phyloP scores from a whole-genome alignment of 805 yeast genomes.

The Brettanomyces bruxellensis region DNA sequence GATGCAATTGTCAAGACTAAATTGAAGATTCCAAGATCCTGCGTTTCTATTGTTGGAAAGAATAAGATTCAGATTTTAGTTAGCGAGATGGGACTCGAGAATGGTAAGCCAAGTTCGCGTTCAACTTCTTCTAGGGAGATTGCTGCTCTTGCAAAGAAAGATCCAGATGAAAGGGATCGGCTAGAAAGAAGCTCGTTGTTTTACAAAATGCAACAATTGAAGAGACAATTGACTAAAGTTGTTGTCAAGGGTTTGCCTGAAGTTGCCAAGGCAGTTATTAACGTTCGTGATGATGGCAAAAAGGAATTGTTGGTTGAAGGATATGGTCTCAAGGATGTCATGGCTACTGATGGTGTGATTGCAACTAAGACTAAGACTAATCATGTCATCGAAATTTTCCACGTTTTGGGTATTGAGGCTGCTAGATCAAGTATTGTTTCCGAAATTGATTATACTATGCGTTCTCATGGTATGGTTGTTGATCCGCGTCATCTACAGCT shows the following conservation, averaged over 20 bases:
- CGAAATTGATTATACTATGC: slow-evolving; percentile 96
- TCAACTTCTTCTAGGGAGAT: slow-evolving; percentile 27
- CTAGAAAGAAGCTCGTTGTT: slow-evolving; percentile 46
- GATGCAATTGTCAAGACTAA: slow-evolving; percentile 75
- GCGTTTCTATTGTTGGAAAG: slow-evolving; percentile 57
- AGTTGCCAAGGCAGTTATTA: slow-evolving; percentile 92
- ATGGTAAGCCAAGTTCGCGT: slow-evolving; percentile 33
- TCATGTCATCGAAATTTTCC: slow-evolving; percentile 82
- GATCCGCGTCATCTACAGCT: slow-evolving; percentile 99
- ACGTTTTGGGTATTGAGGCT: slow-evolving; percentile 95
- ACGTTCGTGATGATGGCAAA: slow-evolving; percentile 75
- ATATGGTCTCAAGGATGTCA: slow-evolving; percentile 89
- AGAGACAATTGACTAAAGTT: slow-evolving; percentile 76
- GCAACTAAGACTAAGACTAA: slow-evolving; percentile 84
- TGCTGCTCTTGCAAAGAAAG: slow-evolving; percentile 20
- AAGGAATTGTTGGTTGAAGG: slow-evolving; percentile 96
- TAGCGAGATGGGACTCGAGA: slow-evolving; percentile 30
- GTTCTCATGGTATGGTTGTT: slow-evolving; percentile 98
- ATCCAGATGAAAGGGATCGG: slow-evolving; percentile 29
- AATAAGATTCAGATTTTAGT: slow-evolving; percentile 63
- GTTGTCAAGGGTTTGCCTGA: slow-evolving; percentile 91
- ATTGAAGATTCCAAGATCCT: slow-evolving; percentile 67
- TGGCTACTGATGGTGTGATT: slow-evolving; percentile 95
- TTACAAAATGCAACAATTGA: slow-evolving; percentile 82
- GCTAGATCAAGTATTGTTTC: slow-evolving; percentile 88